Conservation (phyloP, 495 filamentous ascomycete species). For the Aspergillus funiculosus region DNA sequence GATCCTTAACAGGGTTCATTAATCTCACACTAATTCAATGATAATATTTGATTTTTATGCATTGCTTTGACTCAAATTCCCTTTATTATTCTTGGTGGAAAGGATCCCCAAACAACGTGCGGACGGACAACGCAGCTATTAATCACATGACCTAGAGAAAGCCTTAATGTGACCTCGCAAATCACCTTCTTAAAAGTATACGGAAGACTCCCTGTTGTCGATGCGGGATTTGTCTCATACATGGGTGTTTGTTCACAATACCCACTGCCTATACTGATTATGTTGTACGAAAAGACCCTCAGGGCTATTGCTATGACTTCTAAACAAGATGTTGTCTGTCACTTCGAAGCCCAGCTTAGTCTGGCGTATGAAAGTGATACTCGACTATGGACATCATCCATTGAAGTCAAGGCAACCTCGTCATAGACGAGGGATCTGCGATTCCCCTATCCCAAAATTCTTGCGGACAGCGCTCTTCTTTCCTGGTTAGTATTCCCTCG, state of each 20-base stretch:
- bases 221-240: background rate
- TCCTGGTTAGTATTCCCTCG: conserved; percentile 52
- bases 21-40: too few species aligned
- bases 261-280: background rate
- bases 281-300: background rate
- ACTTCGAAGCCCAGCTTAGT: conserved; percentile 1
- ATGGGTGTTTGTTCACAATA: conserved; percentile 10
- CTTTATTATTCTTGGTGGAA: too few species aligned
- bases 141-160: conserved; percentile 7
- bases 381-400: background rate
- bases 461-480: conserved; percentile 78
- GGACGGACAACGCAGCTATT: too few species aligned
- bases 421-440: conserved; percentile 3
- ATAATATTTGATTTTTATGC: too few species aligned
- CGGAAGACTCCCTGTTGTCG: background rate
- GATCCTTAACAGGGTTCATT: too few species aligned
- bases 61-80: too few species aligned
- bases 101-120: too few species aligned
- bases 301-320: background rate
- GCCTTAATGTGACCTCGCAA: too few species aligned
- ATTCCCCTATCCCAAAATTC: conserved; percentile 17
- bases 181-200: too few species aligned
- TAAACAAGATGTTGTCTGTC: conserved; percentile 5
- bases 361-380: conserved; percentile 1
- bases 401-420: background rate